Base-by-base conservation (phyloP, 176 grass and related monocot species). In the Lolium perenne region DNA sequence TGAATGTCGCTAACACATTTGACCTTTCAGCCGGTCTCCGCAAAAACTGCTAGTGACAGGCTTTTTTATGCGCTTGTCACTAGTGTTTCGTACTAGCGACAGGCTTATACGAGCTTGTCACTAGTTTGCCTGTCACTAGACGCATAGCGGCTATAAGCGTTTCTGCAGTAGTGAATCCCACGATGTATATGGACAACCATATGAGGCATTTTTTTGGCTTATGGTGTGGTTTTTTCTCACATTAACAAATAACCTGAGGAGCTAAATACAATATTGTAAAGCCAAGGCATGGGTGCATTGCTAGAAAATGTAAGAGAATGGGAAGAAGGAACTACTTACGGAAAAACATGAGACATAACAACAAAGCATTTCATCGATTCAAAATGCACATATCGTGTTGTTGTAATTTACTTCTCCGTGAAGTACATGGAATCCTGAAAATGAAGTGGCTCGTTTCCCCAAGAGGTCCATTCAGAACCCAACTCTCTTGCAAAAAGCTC, bases 401-500 rank as follows among this genome's bases (percentile, higher is more conserved):
- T 49, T 66, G 55, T 2, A 16, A 51, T 83, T 78, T 61, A 89
- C 14, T 90, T 93, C 74, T 90, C 59, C 2, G 79, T 46, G 46
- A 95, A 95, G 82, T 95, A 95, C 14, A 71, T 71, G 9, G 86
- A 88, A 81, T 95, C 93, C 80, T 98, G 96, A 78, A 98, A 98
- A 80, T 87, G 90, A 69, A 98, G 96, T 0, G 86, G 91, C 68
- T 98, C 96, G 46, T 98, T 98, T 83, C 93, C 96, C 96, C 96
- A 98, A 41, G 93, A 98, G 49, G 92, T 92, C 93, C 96, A 98
- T 75, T 88, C 90, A 73, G 96, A 85, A 85, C 60, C 38, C 86
- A 98, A 80, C 81, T 98, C 96, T 91, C 96, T 92, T 32, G 93
- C 93, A 90, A 98, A 98, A 91, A 98, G 86, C 67, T 98, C 96